phyloP scores from a whole-genome alignment of 2,329 filamentous ascomycete genomes.

The Ascochyta lentis region DNA sequence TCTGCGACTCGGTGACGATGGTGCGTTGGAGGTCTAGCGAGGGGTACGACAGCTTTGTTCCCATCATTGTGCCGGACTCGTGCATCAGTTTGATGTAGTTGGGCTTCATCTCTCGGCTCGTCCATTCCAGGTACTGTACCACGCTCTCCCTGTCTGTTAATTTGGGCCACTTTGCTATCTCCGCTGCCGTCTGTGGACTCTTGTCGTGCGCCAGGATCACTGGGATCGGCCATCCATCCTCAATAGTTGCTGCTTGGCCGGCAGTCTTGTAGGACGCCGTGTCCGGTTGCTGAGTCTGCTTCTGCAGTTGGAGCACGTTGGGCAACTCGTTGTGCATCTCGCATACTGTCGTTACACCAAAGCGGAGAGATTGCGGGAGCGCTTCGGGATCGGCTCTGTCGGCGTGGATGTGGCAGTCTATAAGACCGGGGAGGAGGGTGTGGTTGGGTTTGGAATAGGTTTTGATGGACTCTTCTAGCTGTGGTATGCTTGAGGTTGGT shows the following conservation, averaged over 20 bases:
- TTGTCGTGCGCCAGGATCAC: conserved; percentile 52
- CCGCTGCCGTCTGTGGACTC: conserved; percentile 44
- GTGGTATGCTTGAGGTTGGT: conserved; percentile 23
- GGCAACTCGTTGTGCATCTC: conserved; percentile 55
- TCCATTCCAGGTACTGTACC: conserved; percentile 51
- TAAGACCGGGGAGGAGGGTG: conserved; percentile 59
- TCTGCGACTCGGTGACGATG: conserved; percentile 52
- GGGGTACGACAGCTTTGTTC: conserved; percentile 48
- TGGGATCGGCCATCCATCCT: conserved; percentile 60
- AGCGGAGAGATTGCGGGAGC: conserved; percentile 54
- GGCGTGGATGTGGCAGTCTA: conserved; percentile 59
- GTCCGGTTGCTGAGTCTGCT: conserved; percentile 37
- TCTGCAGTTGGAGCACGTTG: conserved; percentile 38
- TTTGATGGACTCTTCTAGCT: conserved; percentile 15
- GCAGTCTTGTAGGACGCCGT: conserved; percentile 59
- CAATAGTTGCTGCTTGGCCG: conserved; percentile 58
- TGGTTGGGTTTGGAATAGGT: conserved; percentile 54
- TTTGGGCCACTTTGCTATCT: conserved; percentile 57
- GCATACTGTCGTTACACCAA: conserved; percentile 60
- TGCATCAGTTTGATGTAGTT: conserved; percentile 62
- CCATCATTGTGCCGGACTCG: conserved; percentile 54
- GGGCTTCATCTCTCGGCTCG: conserved; percentile 49
- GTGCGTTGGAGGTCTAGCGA: conserved; percentile 54
- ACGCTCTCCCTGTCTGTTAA: conserved; percentile 53
- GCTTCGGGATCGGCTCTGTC: conserved; percentile 50